Evolutionary conservation across 495 filamentous ascomycete species (phyloP), one percentile per base, ranked within the genome.

Genomic region (Hypoxylon subgilvum): DNA sequence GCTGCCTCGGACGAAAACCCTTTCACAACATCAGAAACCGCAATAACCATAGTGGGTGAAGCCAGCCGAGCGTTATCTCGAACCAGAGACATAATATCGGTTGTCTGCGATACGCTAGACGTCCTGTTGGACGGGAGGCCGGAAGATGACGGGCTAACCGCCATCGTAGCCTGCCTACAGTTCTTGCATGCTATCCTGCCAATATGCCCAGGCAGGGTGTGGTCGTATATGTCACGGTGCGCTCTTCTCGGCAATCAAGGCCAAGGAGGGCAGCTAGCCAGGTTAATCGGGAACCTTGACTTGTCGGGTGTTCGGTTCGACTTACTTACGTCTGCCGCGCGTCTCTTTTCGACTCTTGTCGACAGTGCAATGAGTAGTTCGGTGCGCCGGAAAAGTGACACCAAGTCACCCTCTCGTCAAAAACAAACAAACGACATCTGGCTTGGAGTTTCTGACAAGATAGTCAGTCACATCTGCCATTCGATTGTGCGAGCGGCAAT

Each of bases 91-190:
- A 86, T 97, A 31, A 78, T 94, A 45, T 82, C 83, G 7, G 82
- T 97, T 36, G 77, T 97, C 10, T 86, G 90, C 55, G 88, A 95
- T 57, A 87, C 93, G 3, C 85, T 97, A 44, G 94, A 97, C 64
- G 77, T 82, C 58, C 81, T 86, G 50, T 69, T 94, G 7, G 81
- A 84, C 39, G 80, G 86, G 21, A 68, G 74, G 1, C 62, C 71
- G 22, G 80, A 82, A 17, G 78, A 79, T 9, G 56, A 75, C 4
- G 82, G 80, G 21, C 75, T 89, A 14, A 79, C 86, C 5, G 77
- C 90, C 25, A 76, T 92, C 18, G 79, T 88, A 25, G 84, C 85
- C 27, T 96, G 90, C 61, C 63, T 91, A 28, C 87, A 89, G 32
- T 97, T 97, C 56, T 79, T 93, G 10, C 79, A 86, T 52, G 84